These are phyloP conservation scores for Aspergillus kassunensis DNA, from an alignment of 495 filamentous ascomycete genomes.

Conservation along the genomic window DNA sequence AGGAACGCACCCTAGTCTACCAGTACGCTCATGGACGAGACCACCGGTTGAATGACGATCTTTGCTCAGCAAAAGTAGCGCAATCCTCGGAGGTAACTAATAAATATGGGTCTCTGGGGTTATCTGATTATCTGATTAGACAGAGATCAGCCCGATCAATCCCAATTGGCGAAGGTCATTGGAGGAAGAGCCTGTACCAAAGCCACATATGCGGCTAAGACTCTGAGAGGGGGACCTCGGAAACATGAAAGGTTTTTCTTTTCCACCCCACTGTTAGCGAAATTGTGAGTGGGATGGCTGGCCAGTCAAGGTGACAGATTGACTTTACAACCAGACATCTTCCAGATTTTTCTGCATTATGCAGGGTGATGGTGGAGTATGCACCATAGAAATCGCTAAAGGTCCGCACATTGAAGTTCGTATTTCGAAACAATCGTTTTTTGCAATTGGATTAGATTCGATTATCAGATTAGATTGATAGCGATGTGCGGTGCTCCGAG, in stretches of 20 bases:
- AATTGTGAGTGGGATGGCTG: not conserved
- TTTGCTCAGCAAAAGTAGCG: not conserved
- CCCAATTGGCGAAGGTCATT: not conserved
- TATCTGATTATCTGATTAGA: conserved; percentile 10
- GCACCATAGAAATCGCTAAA: too few species aligned
- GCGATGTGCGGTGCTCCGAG: not conserved
- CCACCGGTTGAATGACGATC: not conserved
- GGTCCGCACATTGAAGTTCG: not conserved
- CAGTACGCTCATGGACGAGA: too few species aligned
- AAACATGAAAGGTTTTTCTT: not conserved
- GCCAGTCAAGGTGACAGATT: too few species aligned
- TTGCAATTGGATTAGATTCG: not conserved
- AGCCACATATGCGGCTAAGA: not conserved
- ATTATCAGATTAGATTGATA: conserved; percentile 8
- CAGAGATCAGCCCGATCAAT: not conserved
- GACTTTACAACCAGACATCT: too few species aligned
- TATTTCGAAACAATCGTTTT: not conserved
- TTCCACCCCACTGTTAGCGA: not conserved
- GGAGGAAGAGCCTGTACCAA: not conserved
- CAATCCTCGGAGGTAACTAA: not conserved
- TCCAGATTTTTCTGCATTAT: too few species aligned
- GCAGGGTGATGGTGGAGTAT: too few species aligned
- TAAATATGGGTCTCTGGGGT: not conserved
- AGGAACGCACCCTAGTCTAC: too few species aligned
- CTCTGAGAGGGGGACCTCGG: not conserved